These are phyloP conservation scores for Ascoidea tarda DNA, from an alignment of 805 yeast species.

Conservation along the genomic window DNA sequence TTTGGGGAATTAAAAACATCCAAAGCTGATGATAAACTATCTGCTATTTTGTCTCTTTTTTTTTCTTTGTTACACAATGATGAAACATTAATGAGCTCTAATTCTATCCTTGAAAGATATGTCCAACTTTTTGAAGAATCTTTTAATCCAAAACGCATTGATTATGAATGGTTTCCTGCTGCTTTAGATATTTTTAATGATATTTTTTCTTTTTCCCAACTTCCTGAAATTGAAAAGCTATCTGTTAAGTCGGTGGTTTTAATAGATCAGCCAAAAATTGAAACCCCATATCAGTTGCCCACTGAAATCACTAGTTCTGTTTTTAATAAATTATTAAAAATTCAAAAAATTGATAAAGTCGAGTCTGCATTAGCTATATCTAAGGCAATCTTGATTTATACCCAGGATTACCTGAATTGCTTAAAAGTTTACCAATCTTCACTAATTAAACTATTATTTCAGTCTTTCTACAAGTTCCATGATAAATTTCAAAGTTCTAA, in stretches of 20 bases:
- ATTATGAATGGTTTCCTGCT: slow-evolving; percentile 40
- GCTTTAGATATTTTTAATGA: neutral
- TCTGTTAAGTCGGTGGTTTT: neutral
- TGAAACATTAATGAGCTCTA: slow-evolving; percentile 21
- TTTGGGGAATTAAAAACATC: neutral
- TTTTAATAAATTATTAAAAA: slow-evolving; percentile 1
- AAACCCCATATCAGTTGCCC: neutral
- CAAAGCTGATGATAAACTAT: slow-evolving; percentile 12
- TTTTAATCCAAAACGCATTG: slow-evolving; percentile 22
- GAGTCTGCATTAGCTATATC: slow-evolving; percentile 38
- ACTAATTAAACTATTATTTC: slow-evolving; percentile 31
- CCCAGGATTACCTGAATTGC: slow-evolving; percentile 29
- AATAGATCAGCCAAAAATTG: neutral
- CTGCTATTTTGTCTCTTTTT: slow-evolving; percentile 28
- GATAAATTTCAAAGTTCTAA: slow-evolving; percentile 22
- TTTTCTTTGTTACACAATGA: slow-evolving; percentile 27
- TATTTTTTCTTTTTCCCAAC: neutral
- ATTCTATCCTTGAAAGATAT: slow-evolving; percentile 21
- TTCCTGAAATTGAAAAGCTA: neutral
- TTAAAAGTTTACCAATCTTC: slow-evolving; percentile 29
- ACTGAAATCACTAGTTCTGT: neutral
- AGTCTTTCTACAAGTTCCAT: slow-evolving; percentile 22
- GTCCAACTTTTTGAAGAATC: slow-evolving; percentile 21
- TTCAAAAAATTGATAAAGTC: slow-evolving; percentile 26
- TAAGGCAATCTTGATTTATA: slow-evolving; percentile 38